A percentile compares a stretch with the other conserved stretches of the same genome.
Conservation (phyloP, 768 basidiomycete genomes). For the Piloderma croceum region DNA sequence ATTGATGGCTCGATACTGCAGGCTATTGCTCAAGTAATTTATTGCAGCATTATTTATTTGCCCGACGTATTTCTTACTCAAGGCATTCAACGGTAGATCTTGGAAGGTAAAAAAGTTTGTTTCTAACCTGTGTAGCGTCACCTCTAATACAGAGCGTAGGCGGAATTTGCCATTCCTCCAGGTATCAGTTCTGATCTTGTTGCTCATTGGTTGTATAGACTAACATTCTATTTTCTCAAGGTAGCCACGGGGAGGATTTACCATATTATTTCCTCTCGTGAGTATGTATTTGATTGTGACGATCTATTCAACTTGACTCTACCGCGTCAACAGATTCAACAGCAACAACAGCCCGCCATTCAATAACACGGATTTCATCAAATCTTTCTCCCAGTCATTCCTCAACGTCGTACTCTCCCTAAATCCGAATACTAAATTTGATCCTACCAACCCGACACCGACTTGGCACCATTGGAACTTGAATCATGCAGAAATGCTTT, state of each 20-base stretch:
- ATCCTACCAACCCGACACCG: conserved; percentile 14
- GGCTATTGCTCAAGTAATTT: background rate
- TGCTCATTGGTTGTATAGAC: no score
- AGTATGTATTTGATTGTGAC: no score
- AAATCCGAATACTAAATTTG: conserved; percentile 15
- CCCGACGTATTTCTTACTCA: conserved; percentile 28
- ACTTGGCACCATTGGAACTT: conserved; percentile 7
- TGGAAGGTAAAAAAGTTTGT: conserved; percentile 31
- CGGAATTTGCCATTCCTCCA: conserved; percentile 26
- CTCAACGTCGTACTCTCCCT: conserved; percentile 15
- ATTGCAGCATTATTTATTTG: conserved; percentile 31
- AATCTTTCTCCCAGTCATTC: conserved; percentile 33
- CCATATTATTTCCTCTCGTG: conserved; percentile 15
- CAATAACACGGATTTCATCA: conserved; percentile 27
- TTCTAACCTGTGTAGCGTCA: background rate
- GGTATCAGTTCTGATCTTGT: no score
- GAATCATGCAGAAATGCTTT: conserved; percentile 6
- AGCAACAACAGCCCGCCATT: background rate
- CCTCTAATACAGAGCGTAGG: conserved; percentile 11
- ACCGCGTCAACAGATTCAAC: background rate
- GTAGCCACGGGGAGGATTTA: conserved; percentile 13
- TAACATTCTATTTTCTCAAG: no score
- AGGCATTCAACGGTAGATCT: conserved; percentile 22
- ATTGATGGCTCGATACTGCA: background rate
- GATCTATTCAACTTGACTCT: background rate